phyloP scores from a whole-genome alignment of 1,139 yeast species.

The Pichia inconspicua region DNA sequence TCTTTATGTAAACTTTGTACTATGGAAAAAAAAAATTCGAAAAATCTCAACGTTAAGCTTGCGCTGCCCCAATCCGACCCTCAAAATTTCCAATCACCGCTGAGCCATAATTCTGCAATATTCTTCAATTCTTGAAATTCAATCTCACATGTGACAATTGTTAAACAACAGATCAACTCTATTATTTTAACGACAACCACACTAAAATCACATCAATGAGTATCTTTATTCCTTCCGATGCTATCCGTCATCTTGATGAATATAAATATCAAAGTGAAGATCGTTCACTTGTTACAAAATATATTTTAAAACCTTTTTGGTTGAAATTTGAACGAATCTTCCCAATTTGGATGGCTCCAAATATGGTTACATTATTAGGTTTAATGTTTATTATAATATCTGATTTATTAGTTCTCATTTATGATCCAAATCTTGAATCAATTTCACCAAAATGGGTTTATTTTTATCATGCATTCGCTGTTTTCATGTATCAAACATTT shows the following conservation, averaged over 20 bases:
- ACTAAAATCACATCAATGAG: conserved; percentile 16
- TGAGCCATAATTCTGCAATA: neutral
- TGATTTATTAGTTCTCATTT: conserved; percentile 57
- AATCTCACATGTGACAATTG: no score
- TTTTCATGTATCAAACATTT: conserved; percentile 88
- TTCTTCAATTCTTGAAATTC: no score
- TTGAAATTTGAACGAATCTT: conserved; percentile 59
- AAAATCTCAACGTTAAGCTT: no score
- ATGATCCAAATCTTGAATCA: conserved; percentile 58
- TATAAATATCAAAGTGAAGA: conserved; percentile 62
- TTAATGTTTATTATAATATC: conserved; percentile 61
- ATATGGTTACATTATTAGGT: conserved; percentile 76
- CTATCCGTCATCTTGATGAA: conserved; percentile 24
- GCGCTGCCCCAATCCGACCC: no score
- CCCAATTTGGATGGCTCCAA: conserved; percentile 85
- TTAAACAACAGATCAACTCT: no score
- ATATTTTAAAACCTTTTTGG: conserved; percentile 77
- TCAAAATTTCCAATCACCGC: neutral
- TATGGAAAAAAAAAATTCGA: no score
- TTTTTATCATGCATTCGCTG: conserved; percentile 70
- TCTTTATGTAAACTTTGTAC: no score
- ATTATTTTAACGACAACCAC: no score
- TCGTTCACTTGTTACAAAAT: conserved; percentile 68
- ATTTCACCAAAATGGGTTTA: conserved; percentile 78
- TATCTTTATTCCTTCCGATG: conserved; percentile 22